Evolutionary conservation across 1,139 yeast genomes (phyloP), one percentile per base, ranked within the genome.

Genomic region (Geotrichum restrictum): DNA sequence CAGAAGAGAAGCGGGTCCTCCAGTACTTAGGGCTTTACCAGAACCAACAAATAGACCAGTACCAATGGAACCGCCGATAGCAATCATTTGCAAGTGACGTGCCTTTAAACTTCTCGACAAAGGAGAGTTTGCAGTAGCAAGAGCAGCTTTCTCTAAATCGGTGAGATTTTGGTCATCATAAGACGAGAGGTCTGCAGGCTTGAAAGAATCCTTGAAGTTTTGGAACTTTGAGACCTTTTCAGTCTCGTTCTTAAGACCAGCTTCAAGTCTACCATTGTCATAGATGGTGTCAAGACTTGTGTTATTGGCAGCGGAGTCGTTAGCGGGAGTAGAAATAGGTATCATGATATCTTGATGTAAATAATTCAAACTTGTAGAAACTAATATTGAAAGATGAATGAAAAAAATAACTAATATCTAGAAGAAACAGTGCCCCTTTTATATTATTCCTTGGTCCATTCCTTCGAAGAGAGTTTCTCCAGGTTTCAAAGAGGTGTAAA

Each of bases 11-110:
- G 82, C 87, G 2, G 89, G 95, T 34, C 96, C 96, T 52, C 95
- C 95, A 31, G 77, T 73, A 45, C 72, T 67, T 60, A 87, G 73
- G 1, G 89, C 79, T 18, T 75, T 71, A 48, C 94, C 95, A 21
- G 85, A 78, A 55, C 95, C 95, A 42, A 88, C 83, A 60, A 83
- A 80, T 57, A 83, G 70, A 40, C 88, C 88, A 0, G 88, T 82
- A 70, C 96, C 96, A 54, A 88, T 84, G 59, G 91, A 85, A 21
- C 94, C 87, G 18, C 94, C 95, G 48, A 88, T 75, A 38, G 95
- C 87, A 57, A 88, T 85, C 84, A 84, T 79, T 61, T 82, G 79
- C 74, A 59, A 50, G 59, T 81, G 86, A 52, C 84, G 72, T 49
- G 71, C 68, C 58, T 77, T 72, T 55, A 78, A 69, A 5, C 69